These are phyloP conservation scores for Paxillus involutus DNA, from an alignment of 768 basidiomycete species.

Conservation along the genomic window DNA sequence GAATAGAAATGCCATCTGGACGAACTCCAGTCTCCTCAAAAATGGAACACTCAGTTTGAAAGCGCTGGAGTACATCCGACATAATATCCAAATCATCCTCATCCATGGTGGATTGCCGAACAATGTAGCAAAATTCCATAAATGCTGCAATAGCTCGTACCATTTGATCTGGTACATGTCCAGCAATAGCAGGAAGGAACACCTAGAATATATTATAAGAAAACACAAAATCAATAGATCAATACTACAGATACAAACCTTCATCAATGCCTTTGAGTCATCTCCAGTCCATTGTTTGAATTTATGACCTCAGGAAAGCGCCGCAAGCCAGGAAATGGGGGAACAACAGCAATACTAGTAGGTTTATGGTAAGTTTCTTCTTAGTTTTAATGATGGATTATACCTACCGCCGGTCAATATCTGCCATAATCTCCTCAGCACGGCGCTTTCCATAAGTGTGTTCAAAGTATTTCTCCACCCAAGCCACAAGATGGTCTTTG, in stretches of 20 bases:
- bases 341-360: slow-evolving; percentile 28
- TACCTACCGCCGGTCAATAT: slow-evolving; percentile 22
- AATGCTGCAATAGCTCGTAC: slow-evolving; percentile 20
- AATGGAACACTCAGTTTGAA: neutral
- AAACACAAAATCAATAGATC: neutral
- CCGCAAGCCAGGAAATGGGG: slow-evolving; percentile 27
- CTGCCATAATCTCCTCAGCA: slow-evolving; percentile 19
- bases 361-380: slow-evolving; percentile 4
- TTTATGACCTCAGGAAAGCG: slow-evolving; percentile 28
- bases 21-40: neutral
- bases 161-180: slow-evolving; percentile 7
- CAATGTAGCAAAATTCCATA: slow-evolving; percentile 25
- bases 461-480: slow-evolving; percentile 6
- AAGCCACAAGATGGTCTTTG: slow-evolving; percentile 8
- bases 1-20: neutral
- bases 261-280: slow-evolving; percentile 24
- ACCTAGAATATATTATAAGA: neutral
- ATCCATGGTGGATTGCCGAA: slow-evolving; percentile 8
- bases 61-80: neutral
- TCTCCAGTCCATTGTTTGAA: slow-evolving; percentile 29
- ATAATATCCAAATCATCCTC: neutral
- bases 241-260: slow-evolving; percentile 5
- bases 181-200: slow-evolving; percentile 3
- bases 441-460: slow-evolving; percentile 6
- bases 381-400: slow-evolving; percentile 4